Evolutionary conservation across 2,329 filamentous ascomycete species (phyloP).

Genomic region (Trichoderma pleuroti): DNA sequence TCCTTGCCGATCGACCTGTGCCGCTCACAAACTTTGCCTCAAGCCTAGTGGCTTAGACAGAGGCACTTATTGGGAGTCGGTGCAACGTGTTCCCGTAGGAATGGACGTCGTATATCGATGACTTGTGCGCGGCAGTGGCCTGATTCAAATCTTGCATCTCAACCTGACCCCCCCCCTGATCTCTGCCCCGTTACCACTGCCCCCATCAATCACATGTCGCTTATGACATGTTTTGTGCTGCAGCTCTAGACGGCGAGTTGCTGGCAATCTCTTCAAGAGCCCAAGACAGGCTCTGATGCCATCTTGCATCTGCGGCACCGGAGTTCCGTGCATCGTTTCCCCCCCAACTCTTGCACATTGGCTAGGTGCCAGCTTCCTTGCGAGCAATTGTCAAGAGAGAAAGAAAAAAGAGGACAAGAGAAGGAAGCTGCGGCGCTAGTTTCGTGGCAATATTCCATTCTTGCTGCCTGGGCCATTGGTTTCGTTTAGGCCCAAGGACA

Average conservation of each 20-base stretch:
- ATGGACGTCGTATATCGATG: background rate
- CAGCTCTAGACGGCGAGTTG: background rate
- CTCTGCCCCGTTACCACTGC: background rate
- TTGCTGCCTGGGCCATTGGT: background rate
- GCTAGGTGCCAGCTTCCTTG: background rate
- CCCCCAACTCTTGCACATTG: background rate
- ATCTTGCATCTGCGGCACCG: background rate
- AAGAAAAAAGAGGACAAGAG: background rate
- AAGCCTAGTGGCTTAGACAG: constrained; percentile 14
- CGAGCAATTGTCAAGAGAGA: background rate
- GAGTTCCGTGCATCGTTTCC: background rate
- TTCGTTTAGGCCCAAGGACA: background rate
- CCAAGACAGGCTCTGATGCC: background rate
- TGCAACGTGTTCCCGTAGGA: constrained; percentile 14
- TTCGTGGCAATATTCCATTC: background rate
- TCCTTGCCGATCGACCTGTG: constrained; percentile 1
- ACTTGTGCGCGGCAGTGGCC: background rate
- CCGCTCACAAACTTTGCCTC: constrained; percentile 1
- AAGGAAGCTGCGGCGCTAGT: background rate
- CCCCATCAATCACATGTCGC: background rate
- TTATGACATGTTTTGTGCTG: background rate
- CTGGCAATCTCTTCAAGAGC: background rate
- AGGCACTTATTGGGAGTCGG: background rate
- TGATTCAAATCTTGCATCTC: background rate
- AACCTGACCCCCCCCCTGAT: background rate